phyloP scores from a whole-genome alignment of 495 filamentous ascomycete species.

The Filosporella fistucella region DNA sequence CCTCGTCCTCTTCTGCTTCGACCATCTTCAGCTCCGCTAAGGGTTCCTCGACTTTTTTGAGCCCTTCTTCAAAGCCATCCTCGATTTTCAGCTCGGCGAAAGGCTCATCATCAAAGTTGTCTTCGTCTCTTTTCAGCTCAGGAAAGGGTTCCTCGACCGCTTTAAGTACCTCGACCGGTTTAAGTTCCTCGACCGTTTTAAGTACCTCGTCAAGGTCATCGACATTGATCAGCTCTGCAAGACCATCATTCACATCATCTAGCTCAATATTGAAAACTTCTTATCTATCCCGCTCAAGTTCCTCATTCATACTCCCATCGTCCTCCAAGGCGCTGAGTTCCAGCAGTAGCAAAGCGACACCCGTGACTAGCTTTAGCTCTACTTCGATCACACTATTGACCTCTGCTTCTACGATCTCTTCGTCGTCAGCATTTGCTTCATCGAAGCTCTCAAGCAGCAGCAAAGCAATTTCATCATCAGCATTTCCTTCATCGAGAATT shows the following conservation, averaged over 20 bases:
- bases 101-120: too few relatives aligned
- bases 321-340: neutral
- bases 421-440: neutral
- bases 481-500: neutral
- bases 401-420: neutral
- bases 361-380: neutral
- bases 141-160: too few relatives aligned
- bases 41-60: too few relatives aligned
- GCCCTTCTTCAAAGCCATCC: too few relatives aligned
- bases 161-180: slow-evolving; percentile 15
- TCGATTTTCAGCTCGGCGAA: too few relatives aligned
- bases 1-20: neutral
- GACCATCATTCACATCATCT: neutral
- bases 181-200: slow-evolving; percentile 1
- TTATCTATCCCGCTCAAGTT: neutral
- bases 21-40: too few relatives aligned
- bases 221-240: slow-evolving; percentile 1
- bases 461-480: neutral
- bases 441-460: neutral
- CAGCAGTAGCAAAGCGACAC: neutral
- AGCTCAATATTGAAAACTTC: neutral
- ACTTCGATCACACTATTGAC: neutral
- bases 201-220: too few relatives aligned
- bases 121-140: too few relatives aligned
- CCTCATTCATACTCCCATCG: neutral